phyloP scores from a whole-genome alignment of 78 protist species.

The Dictyostelium brefeldianum region DNA sequence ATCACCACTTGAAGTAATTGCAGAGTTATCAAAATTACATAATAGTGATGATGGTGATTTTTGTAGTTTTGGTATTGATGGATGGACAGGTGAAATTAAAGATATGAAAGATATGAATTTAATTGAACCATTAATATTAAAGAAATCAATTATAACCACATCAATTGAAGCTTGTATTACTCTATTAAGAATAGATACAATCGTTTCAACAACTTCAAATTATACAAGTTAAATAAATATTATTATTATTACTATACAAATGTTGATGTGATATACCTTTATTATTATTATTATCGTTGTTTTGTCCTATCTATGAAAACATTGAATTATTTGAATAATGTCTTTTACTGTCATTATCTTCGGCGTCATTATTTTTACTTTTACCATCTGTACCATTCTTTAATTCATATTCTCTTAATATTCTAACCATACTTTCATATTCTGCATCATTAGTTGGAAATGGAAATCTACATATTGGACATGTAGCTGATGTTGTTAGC shows the following conservation, averaged over 20 bases:
- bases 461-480: constrained; percentile 52
- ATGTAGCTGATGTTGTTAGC: constrained; percentile 1
- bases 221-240: too few relatives aligned
- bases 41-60: neutral
- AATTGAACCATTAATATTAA: constrained; percentile 56
- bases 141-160: constrained; percentile 60
- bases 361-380: neutral
- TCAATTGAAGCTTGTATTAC: constrained; percentile 62
- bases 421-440: constrained; percentile 44
- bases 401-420: constrained; percentile 35
- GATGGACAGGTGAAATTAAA: constrained; percentile 66
- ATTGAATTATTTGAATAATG: constrained; percentile 7
- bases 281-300: neutral
- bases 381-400: neutral
- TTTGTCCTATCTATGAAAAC: neutral
- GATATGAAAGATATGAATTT: constrained; percentile 28
- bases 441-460: constrained; percentile 35
- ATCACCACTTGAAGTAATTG: neutral
- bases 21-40: constrained; percentile 9
- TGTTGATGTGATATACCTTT: neutral
- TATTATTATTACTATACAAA: too few relatives aligned
- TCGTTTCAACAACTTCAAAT: neutral
- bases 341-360: constrained; percentile 13
- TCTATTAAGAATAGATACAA: constrained; percentile 66
- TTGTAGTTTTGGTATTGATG: constrained; percentile 60